Evolutionary conservation across 2,329 filamentous ascomycete species (phyloP), one percentile per base, ranked within the genome.

Genomic region (Ophiostoma tasmaniense): DNA sequence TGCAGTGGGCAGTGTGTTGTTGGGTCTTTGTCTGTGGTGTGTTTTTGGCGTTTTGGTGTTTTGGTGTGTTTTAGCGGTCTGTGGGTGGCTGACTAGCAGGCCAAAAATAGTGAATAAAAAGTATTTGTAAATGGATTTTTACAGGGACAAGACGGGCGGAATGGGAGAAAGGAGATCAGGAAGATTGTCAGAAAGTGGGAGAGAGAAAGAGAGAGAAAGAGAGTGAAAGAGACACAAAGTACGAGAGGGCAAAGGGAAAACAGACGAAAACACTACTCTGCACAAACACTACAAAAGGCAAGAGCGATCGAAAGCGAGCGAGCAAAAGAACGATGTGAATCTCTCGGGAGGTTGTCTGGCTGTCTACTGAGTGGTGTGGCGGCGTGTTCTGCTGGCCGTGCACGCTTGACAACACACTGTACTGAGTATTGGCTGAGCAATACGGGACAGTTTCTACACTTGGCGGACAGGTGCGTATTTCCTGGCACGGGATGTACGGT

Each of bases 381-480:
- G 25, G 22, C 25, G 66, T 35, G 52, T n/a, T 65, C 42, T 30
- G 64, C 20, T 59, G 52, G 25, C 52, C 65, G 35, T 55, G 61
- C 61, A n/a, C 30, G 14, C 5, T 33, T 33, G 17, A 14, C 30
- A 11, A 14, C 17, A 11, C 37, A n/a, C 8, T 7, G 8, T 28
- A 37, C 61, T n/a, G 14, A 37, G 61, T 37, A 64, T 42, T 20
- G 6, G 14, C 17, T 45, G 22, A 13, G 11, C 37, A 39, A 39
- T 39, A 17, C 37, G 64, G 64, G 35, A 39, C 64, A 2, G 35
- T 13, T 14, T 42, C 64, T 65, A 65, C 64, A 42, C 62, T 55
- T 42, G 55, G 13, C 22, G 35, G 33, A 25, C 25, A 35, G 39
- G 52, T 55, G 66, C 61, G 68, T 67, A 65, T 45, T 55, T 50